phyloP scores from a whole-genome alignment of 192 early-diverging fungal genomes.

The Chytriomyces sp. region DNA sequence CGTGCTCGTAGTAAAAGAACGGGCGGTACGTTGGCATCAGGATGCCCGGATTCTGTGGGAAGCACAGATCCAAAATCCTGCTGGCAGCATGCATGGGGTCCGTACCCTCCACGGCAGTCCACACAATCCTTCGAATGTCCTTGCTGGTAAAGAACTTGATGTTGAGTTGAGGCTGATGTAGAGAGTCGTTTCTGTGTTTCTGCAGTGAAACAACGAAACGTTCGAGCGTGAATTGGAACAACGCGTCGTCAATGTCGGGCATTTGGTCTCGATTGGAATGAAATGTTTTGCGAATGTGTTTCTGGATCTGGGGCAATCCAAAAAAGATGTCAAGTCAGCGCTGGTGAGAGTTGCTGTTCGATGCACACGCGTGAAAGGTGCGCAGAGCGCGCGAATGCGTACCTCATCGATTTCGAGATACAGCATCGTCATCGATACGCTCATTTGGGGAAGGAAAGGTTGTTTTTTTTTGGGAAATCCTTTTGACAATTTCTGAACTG shows the following conservation, averaged over 20 bases:
- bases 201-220: not conserved
- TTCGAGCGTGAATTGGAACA: conserved; percentile 21
- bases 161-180: not conserved
- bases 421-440: not conserved
- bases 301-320: conserved; percentile 7
- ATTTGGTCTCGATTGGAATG: conserved; percentile 13
- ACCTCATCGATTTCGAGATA: not conserved
- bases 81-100: conserved; percentile 20
- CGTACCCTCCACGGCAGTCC: not conserved
- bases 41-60: conserved; percentile 20
- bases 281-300: conserved; percentile 24
- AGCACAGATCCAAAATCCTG: conserved; percentile 29
- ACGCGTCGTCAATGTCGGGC: conserved; percentile 8
- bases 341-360: not conserved
- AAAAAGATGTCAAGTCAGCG: not conserved
- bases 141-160: not conserved
- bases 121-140: conserved; percentile 8
- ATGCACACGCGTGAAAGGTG: not conserved
- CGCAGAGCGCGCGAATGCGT: not conserved
- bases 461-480: not conserved
- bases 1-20: not conserved
- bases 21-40: conserved; percentile 10
- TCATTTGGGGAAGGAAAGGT: not conserved
- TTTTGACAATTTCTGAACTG: not conserved
- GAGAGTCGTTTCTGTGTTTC: not conserved